Evolutionary conservation across 208 protist genomes (phyloP), one percentile per base, ranked within the genome.

Genomic region (Acanthamoeba triangularis): DNA sequence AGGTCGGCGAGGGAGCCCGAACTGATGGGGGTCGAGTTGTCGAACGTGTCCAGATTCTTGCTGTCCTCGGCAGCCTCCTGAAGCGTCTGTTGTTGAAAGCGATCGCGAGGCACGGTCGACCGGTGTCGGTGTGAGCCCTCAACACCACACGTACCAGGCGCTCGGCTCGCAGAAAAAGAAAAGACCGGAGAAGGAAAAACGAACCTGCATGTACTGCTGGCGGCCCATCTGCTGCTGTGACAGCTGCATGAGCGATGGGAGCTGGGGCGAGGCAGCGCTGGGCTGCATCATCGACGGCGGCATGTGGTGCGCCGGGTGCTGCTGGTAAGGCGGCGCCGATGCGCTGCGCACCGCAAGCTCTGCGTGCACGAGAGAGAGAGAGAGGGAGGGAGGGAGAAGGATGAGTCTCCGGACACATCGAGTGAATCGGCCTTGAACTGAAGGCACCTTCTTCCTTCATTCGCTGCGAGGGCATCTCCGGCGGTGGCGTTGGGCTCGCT

Each of bases 11-110:
- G 44, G 25, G 87, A 47, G 59, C 87, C 52, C 8, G 61, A 44
- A 8, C 23, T 44, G 47, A 88, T 61, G n/a, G 87, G 87, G 25
- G 23, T 35, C 25, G 47, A 18, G 30, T 25, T 52, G 33, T 93
- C 87, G 44, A 93, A 93, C 28, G 87, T 93, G 20, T 93, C 87
- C 56, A 56, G 14, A 37, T 93, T 93, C 59, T 93, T 93, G 87
- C 87, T 93, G 61, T 93, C 87, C 59, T 93, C 87, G 28, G 33
- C 35, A 44, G 59, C 35, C 28, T 93, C 87, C 8, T 88, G 80
- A 8, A 61, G 25, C 2, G 80, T 33, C 80, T 63, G 44, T 47
- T 47, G 37, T 41, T 41, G 37, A 4, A 4, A 4, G 37, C 37
- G 37, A 41, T 41, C 37, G 37, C 1, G 1, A 41, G 37, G 41